Base-by-base conservation (phyloP, 202 grass and related monocot species). In the Alloteropsis angusta region DNA sequence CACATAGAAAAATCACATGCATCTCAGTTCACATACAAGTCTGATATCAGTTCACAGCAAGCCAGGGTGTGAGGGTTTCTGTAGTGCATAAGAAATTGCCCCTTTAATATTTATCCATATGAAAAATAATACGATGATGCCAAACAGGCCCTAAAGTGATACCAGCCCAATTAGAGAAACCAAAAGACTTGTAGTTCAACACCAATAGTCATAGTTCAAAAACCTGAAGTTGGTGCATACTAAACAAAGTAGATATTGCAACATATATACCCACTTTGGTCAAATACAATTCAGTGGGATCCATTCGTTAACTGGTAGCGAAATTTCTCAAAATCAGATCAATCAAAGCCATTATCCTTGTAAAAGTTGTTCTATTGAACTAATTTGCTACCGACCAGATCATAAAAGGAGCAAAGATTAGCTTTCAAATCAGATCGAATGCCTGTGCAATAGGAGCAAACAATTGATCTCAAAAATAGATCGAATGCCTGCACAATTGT, bases 291-390 rank as follows among this genome's bases (percentile, higher is more conserved):
- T 37, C 25, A 85, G 19, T 41, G 5, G 18, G 57, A 35, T 65
- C 22, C 60, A 73, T 26, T 55, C 36, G 30, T 18, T 67, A 5
- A 21, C 16, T 58, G 38, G 12, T 60, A 32, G 48, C 5, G 2
- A 82, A 42, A 67, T 49, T 5, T 23, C 36, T 48, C 61, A 17
- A 80, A 61, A 48, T 72, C 46, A 76, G 44, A 71, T 71, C 23
- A 12, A 62, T 16, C 15, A 17, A 21, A 79, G 66, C 25, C 43
- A 68, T 0, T 8, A 30, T 10, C 10, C 14, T 30, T 38, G 16
- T 34, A 36, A 11, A 38, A 46, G 49, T 4, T 35, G 77, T 13
- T 62, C 23, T 55, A 37, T 13, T 53, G n/a, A 59, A 38, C 3
- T 18, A 28, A 37, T 32, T 50, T 49, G 26, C 59, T 17, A 60